These are phyloP conservation scores for Darksidea phi DNA, from an alignment of 495 filamentous ascomycete genomes.

Conservation along the genomic window DNA sequence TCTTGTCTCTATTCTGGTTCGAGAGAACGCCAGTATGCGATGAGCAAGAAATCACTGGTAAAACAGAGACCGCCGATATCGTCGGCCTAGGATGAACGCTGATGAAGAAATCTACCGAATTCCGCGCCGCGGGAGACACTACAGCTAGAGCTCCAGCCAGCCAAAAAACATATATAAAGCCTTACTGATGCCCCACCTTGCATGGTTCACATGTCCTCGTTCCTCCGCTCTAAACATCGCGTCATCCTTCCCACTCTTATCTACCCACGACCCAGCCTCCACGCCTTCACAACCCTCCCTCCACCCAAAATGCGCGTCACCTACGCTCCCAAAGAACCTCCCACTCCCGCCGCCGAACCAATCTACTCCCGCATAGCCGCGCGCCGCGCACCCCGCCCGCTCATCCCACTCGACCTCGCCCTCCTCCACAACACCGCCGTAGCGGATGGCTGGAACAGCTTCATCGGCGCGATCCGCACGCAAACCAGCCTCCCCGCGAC, in stretches of 20 bases:
- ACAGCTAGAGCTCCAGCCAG: no score
- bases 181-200: neutral
- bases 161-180: no score
- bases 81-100: no score
- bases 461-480: constrained; percentile 44
- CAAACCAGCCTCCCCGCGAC: constrained; percentile 34
- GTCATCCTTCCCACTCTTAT: neutral
- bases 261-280: constrained; percentile 6
- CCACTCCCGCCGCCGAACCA: constrained; percentile 21
- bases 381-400: constrained; percentile 41
- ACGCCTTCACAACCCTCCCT: neutral
- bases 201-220: neutral
- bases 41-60: no score
- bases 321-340: constrained; percentile 41
- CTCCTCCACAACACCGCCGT: constrained; percentile 44
- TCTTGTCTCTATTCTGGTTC: no score
- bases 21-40: no score
- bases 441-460: constrained; percentile 44
- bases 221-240: neutral
- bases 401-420: constrained; percentile 45
- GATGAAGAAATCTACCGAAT: no score
- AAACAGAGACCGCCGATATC: no score
- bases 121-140: no score
- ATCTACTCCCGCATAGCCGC: constrained; percentile 42
- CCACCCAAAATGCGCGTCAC: constrained; percentile 42